Base-by-base conservation (phyloP, 352 stramenopile species). In the Phytophthora sp. region DNA sequence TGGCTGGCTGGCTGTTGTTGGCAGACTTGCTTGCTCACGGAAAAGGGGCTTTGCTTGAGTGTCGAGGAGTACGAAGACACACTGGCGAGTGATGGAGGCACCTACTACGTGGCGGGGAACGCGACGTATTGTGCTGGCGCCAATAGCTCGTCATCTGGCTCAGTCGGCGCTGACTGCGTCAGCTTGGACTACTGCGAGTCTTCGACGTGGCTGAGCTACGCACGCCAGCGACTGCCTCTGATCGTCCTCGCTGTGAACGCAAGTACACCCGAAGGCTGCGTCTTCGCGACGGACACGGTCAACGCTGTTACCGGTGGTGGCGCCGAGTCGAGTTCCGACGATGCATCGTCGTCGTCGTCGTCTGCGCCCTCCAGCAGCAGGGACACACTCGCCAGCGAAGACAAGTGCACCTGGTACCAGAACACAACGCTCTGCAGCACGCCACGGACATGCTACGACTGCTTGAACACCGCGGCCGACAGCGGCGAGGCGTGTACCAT, bases 381-480 rank as follows among this genome's bases (percentile, higher is more conserved):
- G 15, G 31, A 87, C 34, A 66, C 60, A n/a, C 9, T 58, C 7
- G 43, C 51, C 4, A 69, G 49, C 52, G 62, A 77, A 26, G 72
- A 82, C 48, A 55, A 50, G 39, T 82, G 73, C 59, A 71, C 66
- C 32, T 82, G 73, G 73, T 57, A 71, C 31, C 56, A 58, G 28
- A 72, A 61, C 31, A 53, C 66, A 42, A 66, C 58, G 15, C 41
- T 61, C 4, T 81, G 72, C 32, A 62, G 61, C 20, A 61, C 46
- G 1, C 73, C 70, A 12, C 37, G 73, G 11, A 75, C 62, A 5
- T 82, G 73, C 44, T 77, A 69, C 44, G 73, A 79, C 17, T 82
- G 73, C 34, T 44, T 82, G 2, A 82, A 82, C 24, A 54, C 51
- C 11, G 23, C 50, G 3, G 27, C 76, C 5, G 54, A 55, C 5